Conservation (phyloP, 2,329 filamentous ascomycete genomes). For the Ilyonectria sp. region DNA sequence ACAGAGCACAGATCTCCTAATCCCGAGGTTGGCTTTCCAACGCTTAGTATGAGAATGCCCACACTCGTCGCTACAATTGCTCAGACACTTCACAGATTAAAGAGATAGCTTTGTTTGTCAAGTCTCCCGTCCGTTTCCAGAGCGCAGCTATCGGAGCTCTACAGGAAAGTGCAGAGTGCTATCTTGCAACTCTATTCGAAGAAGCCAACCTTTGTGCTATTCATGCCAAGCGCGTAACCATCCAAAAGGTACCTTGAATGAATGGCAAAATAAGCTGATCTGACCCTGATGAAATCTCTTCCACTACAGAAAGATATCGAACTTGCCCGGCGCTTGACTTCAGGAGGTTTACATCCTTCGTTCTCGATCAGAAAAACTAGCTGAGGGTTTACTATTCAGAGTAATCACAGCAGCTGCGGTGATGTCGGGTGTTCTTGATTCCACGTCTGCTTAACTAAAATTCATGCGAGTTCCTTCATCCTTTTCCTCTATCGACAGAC, state of each 20-base stretch:
- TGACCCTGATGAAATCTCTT: not conserved
- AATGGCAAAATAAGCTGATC: not conserved
- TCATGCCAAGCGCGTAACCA: not conserved
- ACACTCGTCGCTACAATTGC: not conserved
- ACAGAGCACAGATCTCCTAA: not conserved
- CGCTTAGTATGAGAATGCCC: not conserved
- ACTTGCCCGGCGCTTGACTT: not conserved
- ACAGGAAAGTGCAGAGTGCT: not conserved
- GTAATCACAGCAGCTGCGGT: not conserved
- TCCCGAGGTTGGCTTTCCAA: not conserved
- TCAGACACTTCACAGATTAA: not conserved
- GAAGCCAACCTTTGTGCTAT: not conserved
- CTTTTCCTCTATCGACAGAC: not conserved
- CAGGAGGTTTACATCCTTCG: too few species aligned
- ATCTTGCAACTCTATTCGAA: not conserved
- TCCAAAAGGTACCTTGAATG: not conserved
- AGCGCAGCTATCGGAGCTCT: not conserved
- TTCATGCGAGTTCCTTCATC: not conserved
- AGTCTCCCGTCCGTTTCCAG: not conserved
- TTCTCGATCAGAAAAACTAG: too few species aligned
- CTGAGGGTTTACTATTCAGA: not conserved
- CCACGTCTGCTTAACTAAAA: not conserved
- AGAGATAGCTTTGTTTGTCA: not conserved
- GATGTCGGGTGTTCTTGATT: not conserved
- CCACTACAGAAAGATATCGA: not conserved